Conservation (phyloP, 164 flowering plant species). For the Stephania yunnanensis region DNA sequence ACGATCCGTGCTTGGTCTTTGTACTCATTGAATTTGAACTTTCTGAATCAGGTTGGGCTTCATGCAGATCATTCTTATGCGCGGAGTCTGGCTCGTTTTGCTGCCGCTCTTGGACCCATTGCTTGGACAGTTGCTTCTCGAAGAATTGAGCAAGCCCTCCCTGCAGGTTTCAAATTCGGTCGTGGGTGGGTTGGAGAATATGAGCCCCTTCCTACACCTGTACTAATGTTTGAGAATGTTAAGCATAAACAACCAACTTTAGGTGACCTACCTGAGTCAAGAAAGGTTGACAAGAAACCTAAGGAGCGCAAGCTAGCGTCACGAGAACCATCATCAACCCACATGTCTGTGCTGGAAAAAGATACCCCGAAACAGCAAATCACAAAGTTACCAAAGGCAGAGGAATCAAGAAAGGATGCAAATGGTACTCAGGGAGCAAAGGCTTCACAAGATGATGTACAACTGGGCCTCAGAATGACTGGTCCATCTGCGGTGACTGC, state of each 20-base stretch:
- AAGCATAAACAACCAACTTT: constrained; percentile 26
- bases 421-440: constrained; percentile 7
- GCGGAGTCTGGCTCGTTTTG: constrained; percentile 88
- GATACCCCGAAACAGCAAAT: constrained; percentile 25
- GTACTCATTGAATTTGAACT: constrained; percentile 15
- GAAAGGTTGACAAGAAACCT: constrained; percentile 20
- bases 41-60: constrained; percentile 71
- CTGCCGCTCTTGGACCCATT: constrained; percentile 82
- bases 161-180: constrained; percentile 66
- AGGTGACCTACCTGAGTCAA: constrained; percentile 12
- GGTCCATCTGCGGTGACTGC: constrained; percentile 6
- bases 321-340: constrained; percentile 28
- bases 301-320: constrained; percentile 2
- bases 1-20: neutral
- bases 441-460: constrained; percentile 6
- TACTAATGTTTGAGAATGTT: constrained; percentile 40
- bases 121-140: constrained; percentile 88
- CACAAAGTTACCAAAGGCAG: constrained; percentile 11
- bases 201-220: constrained; percentile 71
- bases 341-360: constrained; percentile 43
- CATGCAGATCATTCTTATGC: constrained; percentile 83
- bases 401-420: constrained; percentile 25
- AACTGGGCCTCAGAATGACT: constrained; percentile 8
- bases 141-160: constrained; percentile 70
- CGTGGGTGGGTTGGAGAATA: constrained; percentile 98